phyloP scores from a whole-genome alignment of 129 eudicot genomes.

The Mikania micrantha region DNA sequence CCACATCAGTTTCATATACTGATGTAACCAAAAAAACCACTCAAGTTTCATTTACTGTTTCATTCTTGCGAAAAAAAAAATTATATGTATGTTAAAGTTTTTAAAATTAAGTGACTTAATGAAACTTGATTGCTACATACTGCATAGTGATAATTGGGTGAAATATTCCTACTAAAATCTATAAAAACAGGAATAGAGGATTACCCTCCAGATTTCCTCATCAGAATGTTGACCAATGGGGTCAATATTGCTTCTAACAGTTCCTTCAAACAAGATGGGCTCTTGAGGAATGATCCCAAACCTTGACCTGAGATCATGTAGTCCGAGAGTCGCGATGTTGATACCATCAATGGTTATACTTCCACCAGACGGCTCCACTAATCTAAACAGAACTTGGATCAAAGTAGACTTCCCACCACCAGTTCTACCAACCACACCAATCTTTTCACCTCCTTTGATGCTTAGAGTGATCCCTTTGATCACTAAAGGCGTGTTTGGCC shows the following conservation, averaged over 20 bases:
- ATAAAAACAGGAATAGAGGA: background rate
- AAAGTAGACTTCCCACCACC: conserved; percentile 91
- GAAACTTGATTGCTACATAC: too few relatives aligned
- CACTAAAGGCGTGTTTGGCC: conserved; percentile 67
- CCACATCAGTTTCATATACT: background rate
- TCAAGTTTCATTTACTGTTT: too few relatives aligned
- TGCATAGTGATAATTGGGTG: too few relatives aligned
- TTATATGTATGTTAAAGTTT: too few relatives aligned
- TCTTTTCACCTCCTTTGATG: conserved; percentile 72
- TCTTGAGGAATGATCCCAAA: conserved; percentile 96
- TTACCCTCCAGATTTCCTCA: conserved; percentile 86
- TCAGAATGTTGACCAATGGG: conserved; percentile 75
- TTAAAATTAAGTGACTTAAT: too few relatives aligned
- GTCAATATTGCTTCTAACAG: conserved; percentile 81
- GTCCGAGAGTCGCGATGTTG: conserved; percentile 59
- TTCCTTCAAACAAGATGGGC: conserved; percentile 85
- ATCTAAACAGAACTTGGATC: conserved; percentile 72
- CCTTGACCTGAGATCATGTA: conserved; percentile 83
- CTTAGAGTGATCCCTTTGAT: conserved; percentile 62
- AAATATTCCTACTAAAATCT: background rate
- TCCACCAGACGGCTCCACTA: conserved; percentile 85
- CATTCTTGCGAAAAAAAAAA: too few relatives aligned
- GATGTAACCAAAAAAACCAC: too few relatives aligned
- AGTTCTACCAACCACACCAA: conserved; percentile 83
- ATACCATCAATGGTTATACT: conserved; percentile 57